A percentile compares a stretch with the other conserved stretches of the same genome.
phyloP scores from a whole-genome alignment of 2,329 filamentous ascomycete genomes.

The Aspergillus candidus region DNA sequence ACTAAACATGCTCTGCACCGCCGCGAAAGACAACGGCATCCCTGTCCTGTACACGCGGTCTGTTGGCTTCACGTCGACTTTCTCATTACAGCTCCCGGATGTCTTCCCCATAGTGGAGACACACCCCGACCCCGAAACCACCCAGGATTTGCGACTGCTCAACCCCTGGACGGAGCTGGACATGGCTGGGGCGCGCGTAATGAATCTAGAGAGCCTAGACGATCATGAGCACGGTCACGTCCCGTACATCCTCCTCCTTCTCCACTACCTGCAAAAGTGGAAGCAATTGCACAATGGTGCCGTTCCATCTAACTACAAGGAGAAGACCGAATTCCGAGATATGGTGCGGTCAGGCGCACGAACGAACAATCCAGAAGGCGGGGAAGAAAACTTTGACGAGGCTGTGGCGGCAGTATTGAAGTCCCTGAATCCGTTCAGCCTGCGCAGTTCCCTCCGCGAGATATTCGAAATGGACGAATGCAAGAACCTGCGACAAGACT shows the following conservation, averaged over 20 bases:
- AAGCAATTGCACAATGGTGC: slow-evolving; percentile 61
- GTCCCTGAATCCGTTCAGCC: slow-evolving; percentile 63
- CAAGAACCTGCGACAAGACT: slow-evolving; percentile 39
- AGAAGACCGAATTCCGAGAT: slow-evolving; percentile 77
- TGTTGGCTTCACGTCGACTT: slow-evolving; percentile 86
- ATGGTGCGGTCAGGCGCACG: slow-evolving; percentile 62
- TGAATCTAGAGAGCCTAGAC: slow-evolving; percentile 62
- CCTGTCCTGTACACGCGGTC: slow-evolving; percentile 80
- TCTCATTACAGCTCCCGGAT: slow-evolving; percentile 70
- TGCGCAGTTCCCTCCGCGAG: slow-evolving; percentile 65
- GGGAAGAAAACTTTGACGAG: slow-evolving; percentile 96
- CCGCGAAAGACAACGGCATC: slow-evolving; percentile 53
- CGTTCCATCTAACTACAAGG: slow-evolving; percentile 67
- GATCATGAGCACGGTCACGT: slow-evolving; percentile 86
- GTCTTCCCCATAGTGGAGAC: slow-evolving; percentile 91
- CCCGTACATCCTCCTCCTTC: slow-evolving; percentile 74
- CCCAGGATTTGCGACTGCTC: slow-evolving; percentile 75
- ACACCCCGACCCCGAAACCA: slow-evolving; percentile 81
- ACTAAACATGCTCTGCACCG: slow-evolving; percentile 46
- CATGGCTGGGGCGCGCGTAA: slow-evolving; percentile 59
- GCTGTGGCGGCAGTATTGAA: slow-evolving; percentile 82
- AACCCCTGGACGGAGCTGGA: slow-evolving; percentile 78
- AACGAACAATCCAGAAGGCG: slow-evolving; percentile 70
- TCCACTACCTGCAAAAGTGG: slow-evolving; percentile 80
- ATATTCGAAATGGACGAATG: slow-evolving; percentile 68